These are phyloP conservation scores for Blastosporella zonata DNA, from an alignment of 1,284 basidiomycete genomes.

Conservation along the genomic window DNA sequence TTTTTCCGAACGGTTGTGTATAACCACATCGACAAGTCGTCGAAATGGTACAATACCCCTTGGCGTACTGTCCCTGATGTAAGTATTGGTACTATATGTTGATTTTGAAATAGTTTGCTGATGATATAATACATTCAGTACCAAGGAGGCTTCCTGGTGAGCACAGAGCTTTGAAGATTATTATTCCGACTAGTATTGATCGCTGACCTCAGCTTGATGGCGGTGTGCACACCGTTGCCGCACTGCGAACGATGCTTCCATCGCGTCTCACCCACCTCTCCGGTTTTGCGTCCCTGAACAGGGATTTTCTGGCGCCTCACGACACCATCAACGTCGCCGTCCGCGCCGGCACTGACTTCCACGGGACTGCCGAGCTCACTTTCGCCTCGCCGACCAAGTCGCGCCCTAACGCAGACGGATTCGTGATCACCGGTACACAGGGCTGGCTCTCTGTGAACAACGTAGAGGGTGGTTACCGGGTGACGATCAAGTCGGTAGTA, in stretches of 20 bases:
- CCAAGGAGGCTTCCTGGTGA: constrained; percentile 76
- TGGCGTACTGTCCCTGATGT: constrained; percentile 84
- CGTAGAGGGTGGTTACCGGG: constrained; percentile 33
- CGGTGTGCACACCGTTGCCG: constrained; percentile 70
- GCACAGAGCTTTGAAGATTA: constrained; percentile 22
- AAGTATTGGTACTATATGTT: constrained; percentile 26
- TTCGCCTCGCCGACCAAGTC: constrained; percentile 53
- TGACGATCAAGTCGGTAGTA: constrained; percentile 40
- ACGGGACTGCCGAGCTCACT: constrained; percentile 58
- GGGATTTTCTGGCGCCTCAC: constrained; percentile 66
- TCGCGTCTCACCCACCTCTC: constrained; percentile 52
- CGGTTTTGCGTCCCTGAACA: constrained; percentile 65
- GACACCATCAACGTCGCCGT: constrained; percentile 67
- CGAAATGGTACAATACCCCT: constrained; percentile 76
- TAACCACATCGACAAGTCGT: constrained; percentile 56
- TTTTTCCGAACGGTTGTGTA: constrained; percentile 59
- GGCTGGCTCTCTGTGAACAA: constrained; percentile 55
- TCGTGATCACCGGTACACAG: constrained; percentile 56
- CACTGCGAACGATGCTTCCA: constrained; percentile 60
- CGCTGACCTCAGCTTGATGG: constrained; percentile 53
- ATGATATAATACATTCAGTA: constrained; percentile 44
- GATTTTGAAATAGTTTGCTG: no score
- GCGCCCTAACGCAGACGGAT: constrained; percentile 34
- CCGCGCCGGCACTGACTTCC: constrained; percentile 49
- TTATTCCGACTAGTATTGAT: constrained; percentile 3